These are phyloP conservation scores for Mortierella antarctica DNA, from an alignment of 192 early-diverging fungal species.

Conservation along the genomic window DNA sequence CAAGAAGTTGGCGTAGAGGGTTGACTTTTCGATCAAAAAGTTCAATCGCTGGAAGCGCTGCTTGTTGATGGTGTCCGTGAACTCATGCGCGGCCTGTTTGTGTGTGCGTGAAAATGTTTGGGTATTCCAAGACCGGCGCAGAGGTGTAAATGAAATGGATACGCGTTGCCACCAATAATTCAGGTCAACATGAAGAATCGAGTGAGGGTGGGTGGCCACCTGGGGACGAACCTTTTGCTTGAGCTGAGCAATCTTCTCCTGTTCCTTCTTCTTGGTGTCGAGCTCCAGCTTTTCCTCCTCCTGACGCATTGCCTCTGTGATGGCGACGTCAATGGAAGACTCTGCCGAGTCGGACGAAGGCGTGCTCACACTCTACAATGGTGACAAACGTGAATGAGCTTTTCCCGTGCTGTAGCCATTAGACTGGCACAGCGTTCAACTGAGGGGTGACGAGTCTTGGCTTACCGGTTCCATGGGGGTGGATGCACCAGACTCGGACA, in stretches of 20 bases:
- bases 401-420: neutral
- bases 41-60: constrained; percentile 80
- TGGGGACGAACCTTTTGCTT: constrained; percentile 51
- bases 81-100: constrained; percentile 70
- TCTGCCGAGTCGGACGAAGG: constrained; percentile 19
- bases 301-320: constrained; percentile 54
- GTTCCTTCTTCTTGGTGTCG: constrained; percentile 56
- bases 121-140: constrained; percentile 1
- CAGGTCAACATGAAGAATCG: neutral
- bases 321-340: constrained; percentile 14
- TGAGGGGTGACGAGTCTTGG: neutral
- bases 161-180: constrained; percentile 40
- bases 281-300: constrained; percentile 56
- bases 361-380: constrained; percentile 30
- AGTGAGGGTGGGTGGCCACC: neutral
- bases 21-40: constrained; percentile 85
- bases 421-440: neutral
- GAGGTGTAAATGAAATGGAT: constrained; percentile 1
- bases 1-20: constrained; percentile 83
- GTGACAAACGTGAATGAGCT: neutral
- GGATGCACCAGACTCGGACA: neutral
- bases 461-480: constrained; percentile 17
- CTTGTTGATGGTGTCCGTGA: constrained; percentile 64
- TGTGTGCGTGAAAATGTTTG: neutral
- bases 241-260: constrained; percentile 59